Percentiles rank a stretch among this genome's conserved stretches.
Conservation (phyloP, 1,139 yeast species). For the Hemisphaericaspora subhashii region DNA sequence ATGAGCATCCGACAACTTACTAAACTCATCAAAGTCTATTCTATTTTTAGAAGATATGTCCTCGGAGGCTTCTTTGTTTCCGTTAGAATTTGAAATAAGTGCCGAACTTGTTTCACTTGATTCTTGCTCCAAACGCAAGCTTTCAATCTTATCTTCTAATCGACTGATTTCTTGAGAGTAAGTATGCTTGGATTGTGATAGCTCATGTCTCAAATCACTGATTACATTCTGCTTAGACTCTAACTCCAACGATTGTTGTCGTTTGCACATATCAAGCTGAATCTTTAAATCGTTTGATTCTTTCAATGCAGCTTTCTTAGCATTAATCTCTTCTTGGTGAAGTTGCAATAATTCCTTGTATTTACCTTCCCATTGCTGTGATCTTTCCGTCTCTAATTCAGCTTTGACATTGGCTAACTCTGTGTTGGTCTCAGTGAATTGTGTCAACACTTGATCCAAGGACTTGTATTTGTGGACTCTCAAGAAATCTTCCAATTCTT, state of each 20-base stretch:
- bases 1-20: conserved; percentile 40
- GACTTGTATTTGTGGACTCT: conserved; percentile 27
- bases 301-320: conserved; percentile 26
- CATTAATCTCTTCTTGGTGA: conserved; percentile 35
- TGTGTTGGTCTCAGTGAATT: conserved; percentile 16
- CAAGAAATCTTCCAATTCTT: conserved; percentile 35
- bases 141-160: conserved; percentile 50
- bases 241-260: conserved; percentile 37
- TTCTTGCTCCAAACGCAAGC: conserved; percentile 33
- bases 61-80: conserved; percentile 14
- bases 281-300: conserved; percentile 40
- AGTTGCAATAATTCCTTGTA: conserved; percentile 35
- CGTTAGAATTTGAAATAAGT: conserved; percentile 5
- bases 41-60: conserved; percentile 6
- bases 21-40: conserved; percentile 32
- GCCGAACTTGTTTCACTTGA: conserved; percentile 3
- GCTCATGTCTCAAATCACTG: conserved; percentile 27
- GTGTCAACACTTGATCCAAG: conserved; percentile 26
- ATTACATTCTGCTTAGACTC: conserved; percentile 29
- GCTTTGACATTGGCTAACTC: conserved; percentile 16
- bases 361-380: conserved; percentile 38
- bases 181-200: conserved; percentile 33
- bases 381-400: conserved; percentile 22
- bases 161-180: conserved; percentile 47
- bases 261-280: conserved; percentile 40